Evolutionary conservation across 352 stramenopile genomes (phyloP).

Genomic region (Pythium sp.): DNA sequence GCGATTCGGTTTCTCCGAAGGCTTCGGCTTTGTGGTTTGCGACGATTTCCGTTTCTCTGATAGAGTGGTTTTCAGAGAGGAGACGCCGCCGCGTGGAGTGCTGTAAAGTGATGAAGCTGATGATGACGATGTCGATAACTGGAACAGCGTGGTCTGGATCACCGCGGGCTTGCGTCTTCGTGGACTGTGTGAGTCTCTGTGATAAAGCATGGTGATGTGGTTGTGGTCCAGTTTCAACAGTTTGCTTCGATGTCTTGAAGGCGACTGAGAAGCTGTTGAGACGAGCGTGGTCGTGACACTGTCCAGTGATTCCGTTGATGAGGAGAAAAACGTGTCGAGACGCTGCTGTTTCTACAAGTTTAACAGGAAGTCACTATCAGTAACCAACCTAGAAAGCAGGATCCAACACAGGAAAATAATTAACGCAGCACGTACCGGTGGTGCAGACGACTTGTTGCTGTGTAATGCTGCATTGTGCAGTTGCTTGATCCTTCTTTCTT

Average conservation of each 20-base stretch:
- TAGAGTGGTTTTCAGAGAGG: constrained; percentile 1
- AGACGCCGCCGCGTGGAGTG: neutral
- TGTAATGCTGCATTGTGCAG: neutral
- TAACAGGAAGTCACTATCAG: neutral
- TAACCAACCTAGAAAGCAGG: neutral
- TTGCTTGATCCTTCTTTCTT: neutral
- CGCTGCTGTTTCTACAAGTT: constrained; percentile 35
- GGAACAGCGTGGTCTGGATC: constrained; percentile 39
- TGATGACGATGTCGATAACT: constrained; percentile 18
- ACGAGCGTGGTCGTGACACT: neutral
- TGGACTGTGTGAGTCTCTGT: constrained; percentile 30
- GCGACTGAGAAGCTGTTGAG: neutral
- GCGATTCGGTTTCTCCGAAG: constrained; percentile 7
- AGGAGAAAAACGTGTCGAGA: constrained; percentile 39
- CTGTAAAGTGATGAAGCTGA: constrained; percentile 9
- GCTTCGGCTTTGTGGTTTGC: constrained; percentile 5
- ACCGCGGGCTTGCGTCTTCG: constrained; percentile 23
- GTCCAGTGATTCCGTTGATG: constrained; percentile 7
- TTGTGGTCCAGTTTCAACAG: constrained; percentile 24
- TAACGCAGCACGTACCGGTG: neutral
- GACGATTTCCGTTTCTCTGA: neutral
- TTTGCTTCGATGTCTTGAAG: constrained; percentile 7
- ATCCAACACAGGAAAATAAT: no score
- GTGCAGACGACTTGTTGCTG: neutral
- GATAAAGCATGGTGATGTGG: constrained; percentile 13